These are phyloP conservation scores for Eremochloa ophiuroides DNA, from an alignment of 176 grass and related monocot genomes.

Conservation along the genomic window DNA sequence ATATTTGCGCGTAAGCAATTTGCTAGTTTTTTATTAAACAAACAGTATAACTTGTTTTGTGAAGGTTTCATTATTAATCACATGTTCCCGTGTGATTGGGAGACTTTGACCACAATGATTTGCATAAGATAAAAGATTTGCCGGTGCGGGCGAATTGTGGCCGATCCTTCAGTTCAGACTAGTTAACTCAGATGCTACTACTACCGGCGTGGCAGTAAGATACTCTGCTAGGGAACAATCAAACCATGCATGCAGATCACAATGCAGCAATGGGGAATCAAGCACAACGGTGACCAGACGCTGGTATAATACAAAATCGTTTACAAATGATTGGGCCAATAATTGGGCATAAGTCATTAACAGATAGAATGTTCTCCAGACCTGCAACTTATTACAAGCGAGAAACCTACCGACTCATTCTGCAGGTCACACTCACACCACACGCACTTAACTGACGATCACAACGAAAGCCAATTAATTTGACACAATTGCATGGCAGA, in stretches of 20 bases:
- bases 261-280: neutral
- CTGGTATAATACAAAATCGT: neutral
- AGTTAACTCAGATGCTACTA: neutral
- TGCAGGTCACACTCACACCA: neutral
- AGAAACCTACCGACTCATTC: neutral
- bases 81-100: neutral
- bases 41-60: neutral
- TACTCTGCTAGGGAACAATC: neutral
- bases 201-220: neutral
- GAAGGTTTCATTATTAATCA: neutral
- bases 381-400: neutral
- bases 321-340: conserved; percentile 3
- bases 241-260: neutral
- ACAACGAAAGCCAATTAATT: neutral
- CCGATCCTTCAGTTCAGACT: neutral
- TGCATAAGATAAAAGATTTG: neutral
- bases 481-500: neutral
- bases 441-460: neutral
- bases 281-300: neutral
- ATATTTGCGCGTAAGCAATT: neutral
- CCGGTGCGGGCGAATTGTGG: neutral
- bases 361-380: neutral
- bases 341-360: neutral
- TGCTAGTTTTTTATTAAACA: neutral
- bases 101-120: conserved; percentile 15